Base-by-base conservation (phyloP, 495 filamentous ascomycete genomes). In the Aspergillus incahuasiensis region DNA sequence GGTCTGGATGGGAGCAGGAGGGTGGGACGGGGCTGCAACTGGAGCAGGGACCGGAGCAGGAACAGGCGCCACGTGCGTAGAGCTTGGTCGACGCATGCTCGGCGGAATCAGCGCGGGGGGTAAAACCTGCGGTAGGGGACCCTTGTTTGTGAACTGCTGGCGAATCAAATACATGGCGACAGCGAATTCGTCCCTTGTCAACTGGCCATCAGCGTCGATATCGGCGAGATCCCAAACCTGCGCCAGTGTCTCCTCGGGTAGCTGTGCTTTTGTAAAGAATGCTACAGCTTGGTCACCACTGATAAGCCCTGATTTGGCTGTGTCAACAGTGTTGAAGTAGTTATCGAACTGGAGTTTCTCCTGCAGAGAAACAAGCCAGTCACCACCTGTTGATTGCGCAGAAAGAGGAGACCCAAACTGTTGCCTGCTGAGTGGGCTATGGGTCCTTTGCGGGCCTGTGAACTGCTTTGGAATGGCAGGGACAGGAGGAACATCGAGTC, bases 141-240 rank as follows among this genome's bases (percentile, higher is more conserved):
- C 84, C 34, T 83, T 84, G 55, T 85, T 89, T 54, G 76, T 83
- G 20, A 91, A 82, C 68, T 96, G 91, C 66, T 94, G 85, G 54
- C 90, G 82, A 59, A 98, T 96, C 32, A 98, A 79, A 66, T 95
- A 92, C 94, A 98, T 97, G 45, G 95, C 94, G 48, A 98, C 91
- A 0, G 94, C 92, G 65, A 98, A 98, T 63, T 95, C 92, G 67
- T 98, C 94, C 52, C 81, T 79, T 32, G 78, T 91, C 39, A 98
- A 76, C 54, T 85, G 86, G 9, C 94, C 94, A 52, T 92, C 88
- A 15, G 89, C 92, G 59, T 87, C 88, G 66, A 97, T 94, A 77
- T 97, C 92, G 6, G 95, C 88, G 20, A 98, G 79, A 67, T 98
- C 95, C 94, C 94, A 98, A 57, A 98, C 95, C 60, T 90, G 85